Percentiles rank a stretch among this genome's conserved stretches.
These are phyloP conservation scores for Penicillium sp. DNA, from an alignment of 2,329 filamentous ascomycete species.

Conservation along the genomic window DNA sequence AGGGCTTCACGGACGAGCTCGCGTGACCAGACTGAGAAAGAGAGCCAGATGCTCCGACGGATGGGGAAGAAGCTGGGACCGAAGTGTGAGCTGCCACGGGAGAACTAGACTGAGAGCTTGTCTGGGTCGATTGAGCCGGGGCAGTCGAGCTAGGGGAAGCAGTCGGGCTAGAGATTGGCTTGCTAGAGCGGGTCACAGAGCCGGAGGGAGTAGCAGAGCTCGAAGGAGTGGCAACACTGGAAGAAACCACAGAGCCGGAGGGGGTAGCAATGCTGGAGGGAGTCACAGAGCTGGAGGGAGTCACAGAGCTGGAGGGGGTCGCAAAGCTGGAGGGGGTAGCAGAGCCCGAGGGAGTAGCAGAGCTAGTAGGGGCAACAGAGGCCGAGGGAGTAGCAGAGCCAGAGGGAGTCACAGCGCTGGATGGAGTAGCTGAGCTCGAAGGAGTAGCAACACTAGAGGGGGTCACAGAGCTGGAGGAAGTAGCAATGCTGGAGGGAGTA, in stretches of 20 bases:
- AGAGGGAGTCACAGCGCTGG: neutral
- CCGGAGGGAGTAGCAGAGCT: neutral
- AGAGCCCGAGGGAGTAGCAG: neutral
- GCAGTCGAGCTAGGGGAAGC: neutral
- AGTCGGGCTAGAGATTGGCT: neutral
- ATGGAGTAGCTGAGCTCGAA: neutral
- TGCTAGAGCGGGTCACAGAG: slow-evolving; percentile 3
- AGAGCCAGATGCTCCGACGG: neutral
- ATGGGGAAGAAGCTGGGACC: neutral
- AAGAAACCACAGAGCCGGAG: slow-evolving; percentile 2
- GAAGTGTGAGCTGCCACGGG: neutral
- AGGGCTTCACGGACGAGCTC: neutral
- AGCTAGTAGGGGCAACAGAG: neutral
- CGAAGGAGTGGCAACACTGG: neutral
- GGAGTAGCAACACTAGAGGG: neutral
- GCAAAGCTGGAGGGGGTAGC: neutral
- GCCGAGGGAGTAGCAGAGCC: slow-evolving; percentile 3
- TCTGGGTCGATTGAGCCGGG: neutral
- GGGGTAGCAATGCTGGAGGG: neutral
- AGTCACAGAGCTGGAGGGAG: neutral
- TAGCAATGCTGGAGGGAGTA: neutral
- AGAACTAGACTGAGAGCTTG: neutral
- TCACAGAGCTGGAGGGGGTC: neutral
- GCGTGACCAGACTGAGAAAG: neutral
- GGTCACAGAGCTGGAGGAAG: neutral